Conservation (phyloP, 192 early-diverging fungal species). For the Powellomyces hirtus region DNA sequence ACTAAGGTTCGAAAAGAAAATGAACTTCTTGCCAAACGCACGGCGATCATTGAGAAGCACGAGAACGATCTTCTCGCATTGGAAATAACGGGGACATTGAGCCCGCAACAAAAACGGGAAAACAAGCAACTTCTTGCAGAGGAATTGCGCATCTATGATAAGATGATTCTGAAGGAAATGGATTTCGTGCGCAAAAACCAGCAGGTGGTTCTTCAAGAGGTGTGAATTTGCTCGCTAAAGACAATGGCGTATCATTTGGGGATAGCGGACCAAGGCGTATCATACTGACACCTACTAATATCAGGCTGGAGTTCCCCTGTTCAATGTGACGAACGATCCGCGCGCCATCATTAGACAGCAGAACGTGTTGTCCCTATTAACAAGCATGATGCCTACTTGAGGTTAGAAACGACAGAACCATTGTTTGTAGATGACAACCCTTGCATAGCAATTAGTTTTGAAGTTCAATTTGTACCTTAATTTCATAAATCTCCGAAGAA, state of each 20-base stretch:
- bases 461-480: too few relatives aligned
- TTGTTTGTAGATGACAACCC: too few relatives aligned
- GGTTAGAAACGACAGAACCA: too few relatives aligned
- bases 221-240: not conserved
- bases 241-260: not conserved
- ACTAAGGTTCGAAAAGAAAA: not conserved
- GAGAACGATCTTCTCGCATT: not conserved
- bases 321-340: not conserved
- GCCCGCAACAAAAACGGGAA: not conserved
- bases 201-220: not conserved
- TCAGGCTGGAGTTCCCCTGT: not conserved
- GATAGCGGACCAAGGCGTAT: not conserved
- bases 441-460: too few relatives aligned
- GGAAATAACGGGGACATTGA: not conserved
- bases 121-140: not conserved
- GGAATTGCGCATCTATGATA: not conserved
- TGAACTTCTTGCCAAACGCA: not conserved
- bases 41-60: not conserved
- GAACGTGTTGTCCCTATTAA: not conserved
- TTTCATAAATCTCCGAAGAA: too few relatives aligned
- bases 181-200: not conserved
- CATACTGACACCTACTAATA: not conserved
- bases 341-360: not conserved
- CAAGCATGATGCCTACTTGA: not conserved
- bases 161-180: constrained; percentile 4